Conservation (phyloP, 2,329 filamentous ascomycete genomes). For the Aspergillus japonicus region DNA sequence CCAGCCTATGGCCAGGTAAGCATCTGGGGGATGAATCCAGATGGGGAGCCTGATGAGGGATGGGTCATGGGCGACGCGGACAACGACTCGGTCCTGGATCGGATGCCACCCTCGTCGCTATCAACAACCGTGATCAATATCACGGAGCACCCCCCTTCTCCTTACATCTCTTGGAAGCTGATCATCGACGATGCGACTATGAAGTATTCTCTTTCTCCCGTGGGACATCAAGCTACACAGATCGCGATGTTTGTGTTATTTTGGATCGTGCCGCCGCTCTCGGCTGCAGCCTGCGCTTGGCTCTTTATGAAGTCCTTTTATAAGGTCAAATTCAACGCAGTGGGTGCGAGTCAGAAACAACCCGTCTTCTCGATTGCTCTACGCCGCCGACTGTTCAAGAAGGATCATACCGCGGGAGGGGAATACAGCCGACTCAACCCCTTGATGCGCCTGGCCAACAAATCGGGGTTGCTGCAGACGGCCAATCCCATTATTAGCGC, state of each 20-base stretch:
- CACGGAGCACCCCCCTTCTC: constrained; percentile 52
- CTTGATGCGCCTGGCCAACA: constrained; percentile 33
- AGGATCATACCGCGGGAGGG: neutral
- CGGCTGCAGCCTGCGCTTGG: constrained; percentile 51
- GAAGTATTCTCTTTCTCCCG: constrained; percentile 52
- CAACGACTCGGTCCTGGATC: constrained; percentile 58
- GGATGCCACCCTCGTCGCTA: constrained; percentile 58
- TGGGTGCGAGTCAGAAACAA: constrained; percentile 51
- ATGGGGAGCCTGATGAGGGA: constrained; percentile 60
- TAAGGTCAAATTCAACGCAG: constrained; percentile 60
- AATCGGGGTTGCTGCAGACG: constrained; percentile 34
- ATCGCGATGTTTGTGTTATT: constrained; percentile 56
- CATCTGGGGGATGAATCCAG: constrained; percentile 64
- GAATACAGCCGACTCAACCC: constrained; percentile 18
- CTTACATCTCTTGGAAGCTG: constrained; percentile 56
- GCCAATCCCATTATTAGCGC: constrained; percentile 29
- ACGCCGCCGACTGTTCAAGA: neutral
- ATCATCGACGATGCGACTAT: constrained; percentile 55
- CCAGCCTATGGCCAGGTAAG: constrained; percentile 61
- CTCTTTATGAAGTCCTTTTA: constrained; percentile 62
- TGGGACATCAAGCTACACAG: constrained; percentile 54
- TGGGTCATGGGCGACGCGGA: constrained; percentile 62
- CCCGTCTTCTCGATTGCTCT: constrained; percentile 5
- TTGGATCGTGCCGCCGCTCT: constrained; percentile 51
- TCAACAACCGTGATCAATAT: constrained; percentile 59